Percentiles rank a stretch among this genome's conserved stretches.
phyloP scores from a whole-genome alignment of 495 filamentous ascomycete species.

The Thozetella sp. region DNA sequence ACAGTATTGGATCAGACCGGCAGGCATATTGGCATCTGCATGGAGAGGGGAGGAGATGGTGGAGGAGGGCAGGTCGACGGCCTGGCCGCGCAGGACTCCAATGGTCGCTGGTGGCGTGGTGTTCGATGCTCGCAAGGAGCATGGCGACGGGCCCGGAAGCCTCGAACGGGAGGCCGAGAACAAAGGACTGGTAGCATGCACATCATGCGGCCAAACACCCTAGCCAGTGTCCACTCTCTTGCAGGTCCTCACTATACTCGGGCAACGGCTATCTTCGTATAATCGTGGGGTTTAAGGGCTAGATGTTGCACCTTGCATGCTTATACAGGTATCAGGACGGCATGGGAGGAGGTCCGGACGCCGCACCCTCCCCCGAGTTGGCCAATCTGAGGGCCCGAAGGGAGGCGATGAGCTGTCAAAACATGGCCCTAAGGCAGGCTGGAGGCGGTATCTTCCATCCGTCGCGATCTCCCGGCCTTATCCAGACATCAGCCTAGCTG shows the following conservation, averaged over 20 bases:
- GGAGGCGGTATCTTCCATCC: background rate
- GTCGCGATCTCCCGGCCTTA: slow-evolving; percentile 11
- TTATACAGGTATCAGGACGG: slow-evolving; percentile 6
- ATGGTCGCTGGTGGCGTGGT: too few species aligned
- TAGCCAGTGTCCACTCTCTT: background rate
- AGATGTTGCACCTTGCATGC: slow-evolving; percentile 3
- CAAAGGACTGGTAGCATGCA: background rate
- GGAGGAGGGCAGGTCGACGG: background rate
- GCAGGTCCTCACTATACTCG: slow-evolving; percentile 7
- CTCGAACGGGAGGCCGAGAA: background rate
- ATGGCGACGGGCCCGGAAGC: background rate
- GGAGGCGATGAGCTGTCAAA: slow-evolving; percentile 15
- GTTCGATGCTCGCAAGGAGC: too few species aligned
- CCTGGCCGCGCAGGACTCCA: too few species aligned
- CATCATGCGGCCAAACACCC: background rate
- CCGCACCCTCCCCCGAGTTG: background rate
- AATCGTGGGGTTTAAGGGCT: slow-evolving; percentile 1
- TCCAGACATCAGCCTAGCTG: background rate
- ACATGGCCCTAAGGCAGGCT: slow-evolving; percentile 1
- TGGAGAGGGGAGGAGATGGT: too few species aligned
- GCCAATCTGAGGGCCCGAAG: slow-evolving; percentile 7
- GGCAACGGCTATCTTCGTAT: slow-evolving; percentile 1
- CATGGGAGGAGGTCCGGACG: slow-evolving; percentile 2
- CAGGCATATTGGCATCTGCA: too few species aligned
- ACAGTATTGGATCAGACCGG: too few species aligned